Evolutionary conservation across 441 rosid species (phyloP), one percentile per base, ranked within the genome.

Genomic region (Populus hybrid): DNA sequence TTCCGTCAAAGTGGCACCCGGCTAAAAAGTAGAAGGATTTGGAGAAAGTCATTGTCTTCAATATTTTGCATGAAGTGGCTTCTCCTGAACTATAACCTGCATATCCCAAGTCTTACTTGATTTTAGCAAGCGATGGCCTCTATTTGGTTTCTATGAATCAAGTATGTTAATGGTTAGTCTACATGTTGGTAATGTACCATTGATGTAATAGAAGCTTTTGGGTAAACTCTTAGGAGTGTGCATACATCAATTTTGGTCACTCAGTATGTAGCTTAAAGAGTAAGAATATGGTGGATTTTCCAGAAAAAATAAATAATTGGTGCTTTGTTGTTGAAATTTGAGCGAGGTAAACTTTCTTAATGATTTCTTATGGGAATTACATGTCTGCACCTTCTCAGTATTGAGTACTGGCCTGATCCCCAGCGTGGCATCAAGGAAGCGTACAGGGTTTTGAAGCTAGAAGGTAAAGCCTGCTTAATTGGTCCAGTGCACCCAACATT

Each of bases 361-460:
- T 45, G 33, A 20, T 42, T 64, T 73, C 78, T 79, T 21, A 78
- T 80, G 82, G 74, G 64, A 67, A 69, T 36, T 31, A 45, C 63
- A 11, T n/a, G 29, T 20, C 63, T 78, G 7, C 42, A 70, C 69
- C 69, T 77, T 79, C 69, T 76, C 87, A 95, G 98, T 81, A 96
- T 96, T 28, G 98, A 94, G 92, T 94, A 96, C 85, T 94, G 99
- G 99, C 98, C 99, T 56, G 98, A 96, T 76, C 99, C 97, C 2
- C 97, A 91, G 83, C 89, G 97, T 21, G 98, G 99, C 42, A 92
- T 96, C 73, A 92, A 81, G 84, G 99, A 93, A 89, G 99, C 98
- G 20, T 94, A 94, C 86, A 90, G 98, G 69, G 97, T 95, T 56
- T 82, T 95, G 89, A 95, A 94, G 82, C 85, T 87, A 26, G 97